Conservation (phyloP, 1,284 basidiomycete genomes). For the Rhodotorula mucilaginosa region DNA sequence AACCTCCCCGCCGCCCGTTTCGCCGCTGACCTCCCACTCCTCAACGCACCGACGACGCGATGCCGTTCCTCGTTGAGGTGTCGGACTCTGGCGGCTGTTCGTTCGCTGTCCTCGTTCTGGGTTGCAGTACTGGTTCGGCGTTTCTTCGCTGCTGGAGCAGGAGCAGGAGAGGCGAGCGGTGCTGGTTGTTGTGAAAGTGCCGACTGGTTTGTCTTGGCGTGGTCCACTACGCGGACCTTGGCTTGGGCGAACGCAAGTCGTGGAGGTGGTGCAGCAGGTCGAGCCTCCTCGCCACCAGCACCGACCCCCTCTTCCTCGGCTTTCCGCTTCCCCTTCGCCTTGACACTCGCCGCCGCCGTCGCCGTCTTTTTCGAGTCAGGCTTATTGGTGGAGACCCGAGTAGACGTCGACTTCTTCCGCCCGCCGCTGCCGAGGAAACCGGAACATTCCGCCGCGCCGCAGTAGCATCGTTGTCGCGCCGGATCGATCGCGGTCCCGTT, state of each 20-base stretch:
- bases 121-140: background rate
- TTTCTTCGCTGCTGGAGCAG: background rate
- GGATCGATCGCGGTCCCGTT: slow-evolving; percentile 42
- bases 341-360: background rate
- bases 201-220: background rate
- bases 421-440: slow-evolving; percentile 47
- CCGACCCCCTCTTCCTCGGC: background rate
- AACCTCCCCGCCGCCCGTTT: slow-evolving; percentile 8
- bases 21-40: slow-evolving; percentile 11
- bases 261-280: too few relatives aligned
- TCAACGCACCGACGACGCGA: background rate
- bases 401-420: background rate
- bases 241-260: background rate
- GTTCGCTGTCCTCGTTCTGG: background rate
- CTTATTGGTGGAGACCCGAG: too few relatives aligned
- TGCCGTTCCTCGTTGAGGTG: background rate
- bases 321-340: slow-evolving; percentile 3
- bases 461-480: slow-evolving; percentile 48
- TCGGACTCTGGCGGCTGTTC: too few relatives aligned
- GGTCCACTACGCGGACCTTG: background rate
- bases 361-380: background rate
- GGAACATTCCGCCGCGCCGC: slow-evolving; percentile 49
- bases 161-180: too few relatives aligned
- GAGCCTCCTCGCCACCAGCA: background rate
- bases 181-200: too few relatives aligned